Evolutionary conservation across 2,329 filamentous ascomycete species (phyloP).

Genomic region (Paraphoma chrysanthemicola): DNA sequence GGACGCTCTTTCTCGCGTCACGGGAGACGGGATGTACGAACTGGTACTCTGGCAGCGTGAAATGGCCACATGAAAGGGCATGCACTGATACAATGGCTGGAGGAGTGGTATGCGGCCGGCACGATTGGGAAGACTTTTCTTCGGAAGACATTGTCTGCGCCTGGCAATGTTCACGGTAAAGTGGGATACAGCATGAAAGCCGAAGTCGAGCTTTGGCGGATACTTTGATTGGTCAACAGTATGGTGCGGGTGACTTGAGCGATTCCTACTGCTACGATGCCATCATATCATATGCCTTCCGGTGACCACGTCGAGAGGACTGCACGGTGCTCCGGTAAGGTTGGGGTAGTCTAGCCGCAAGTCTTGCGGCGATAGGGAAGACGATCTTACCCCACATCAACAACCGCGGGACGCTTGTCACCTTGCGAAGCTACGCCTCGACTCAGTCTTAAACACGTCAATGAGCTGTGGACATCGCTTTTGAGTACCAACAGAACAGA

Average conservation of each 20-base stretch:
- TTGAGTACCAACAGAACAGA: neutral
- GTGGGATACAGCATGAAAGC: neutral
- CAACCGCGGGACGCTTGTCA: neutral
- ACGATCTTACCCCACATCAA: conserved; percentile 12
- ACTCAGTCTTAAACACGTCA: neutral
- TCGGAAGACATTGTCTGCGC: neutral
- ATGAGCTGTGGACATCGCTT: neutral
- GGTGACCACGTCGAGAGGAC: neutral
- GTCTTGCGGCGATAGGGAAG: neutral
- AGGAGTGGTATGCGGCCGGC: neutral
- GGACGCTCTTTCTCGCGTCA: conserved; percentile 57
- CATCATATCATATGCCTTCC: neutral
- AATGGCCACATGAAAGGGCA: conserved; percentile 46
- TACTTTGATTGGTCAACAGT: neutral
- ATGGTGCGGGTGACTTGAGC: too few species aligned
- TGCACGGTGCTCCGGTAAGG: neutral
- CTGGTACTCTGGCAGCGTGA: conserved; percentile 58
- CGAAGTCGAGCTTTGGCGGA: neutral
- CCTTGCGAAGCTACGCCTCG: neutral
- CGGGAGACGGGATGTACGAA: conserved; percentile 56
- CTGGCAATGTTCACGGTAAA: neutral
- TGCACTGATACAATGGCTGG: conserved; percentile 44
- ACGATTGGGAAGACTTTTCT: neutral
- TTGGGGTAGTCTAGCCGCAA: neutral
- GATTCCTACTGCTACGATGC: too few species aligned